Conservation (phyloP, 371 early-diverging fungal species). For the Actinomucor elegans region DNA sequence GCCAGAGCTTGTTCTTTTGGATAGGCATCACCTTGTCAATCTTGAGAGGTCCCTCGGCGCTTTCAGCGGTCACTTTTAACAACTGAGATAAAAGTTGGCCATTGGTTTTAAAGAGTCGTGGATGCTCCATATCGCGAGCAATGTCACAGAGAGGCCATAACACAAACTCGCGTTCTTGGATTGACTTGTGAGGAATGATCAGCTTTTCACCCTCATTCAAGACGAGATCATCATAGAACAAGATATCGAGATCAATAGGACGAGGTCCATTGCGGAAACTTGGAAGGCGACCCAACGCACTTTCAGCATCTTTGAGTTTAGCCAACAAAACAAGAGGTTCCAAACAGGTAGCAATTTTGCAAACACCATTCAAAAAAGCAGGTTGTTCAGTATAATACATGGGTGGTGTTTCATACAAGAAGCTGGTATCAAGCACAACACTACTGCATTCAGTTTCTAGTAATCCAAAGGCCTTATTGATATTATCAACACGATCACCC, state of each 20-base stretch:
- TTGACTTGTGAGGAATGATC: constrained; percentile 86
- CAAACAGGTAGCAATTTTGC: constrained; percentile 80
- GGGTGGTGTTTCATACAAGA: constrained; percentile 93
- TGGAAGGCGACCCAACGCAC: constrained; percentile 71
- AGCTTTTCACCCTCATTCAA: constrained; percentile 62
- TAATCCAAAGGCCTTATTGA: constrained; percentile 70
- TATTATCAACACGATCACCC: constrained; percentile 80
- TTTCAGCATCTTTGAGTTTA: constrained; percentile 84
- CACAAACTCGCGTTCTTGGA: constrained; percentile 95
- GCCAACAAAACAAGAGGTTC: constrained; percentile 75
- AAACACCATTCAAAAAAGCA: constrained; percentile 86
- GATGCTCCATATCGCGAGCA: constrained; percentile 87
- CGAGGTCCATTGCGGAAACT: constrained; percentile 88
- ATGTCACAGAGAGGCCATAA: constrained; percentile 93
- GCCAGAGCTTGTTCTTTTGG: constrained; percentile 46
- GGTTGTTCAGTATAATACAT: constrained; percentile 97
- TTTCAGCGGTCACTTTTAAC: constrained; percentile 56
- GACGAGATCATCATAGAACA: constrained; percentile 85
- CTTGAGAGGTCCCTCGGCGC: constrained; percentile 38
- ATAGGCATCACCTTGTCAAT: constrained; percentile 75
- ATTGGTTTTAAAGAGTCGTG: constrained; percentile 77
- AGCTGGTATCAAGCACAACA: constrained; percentile 88
- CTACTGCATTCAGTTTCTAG: constrained; percentile 55
- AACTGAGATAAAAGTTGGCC: constrained; percentile 79
- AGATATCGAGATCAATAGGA: constrained; percentile 92